Conservation (phyloP, 768 basidiomycete genomes). For the Lactarius trivialis region DNA sequence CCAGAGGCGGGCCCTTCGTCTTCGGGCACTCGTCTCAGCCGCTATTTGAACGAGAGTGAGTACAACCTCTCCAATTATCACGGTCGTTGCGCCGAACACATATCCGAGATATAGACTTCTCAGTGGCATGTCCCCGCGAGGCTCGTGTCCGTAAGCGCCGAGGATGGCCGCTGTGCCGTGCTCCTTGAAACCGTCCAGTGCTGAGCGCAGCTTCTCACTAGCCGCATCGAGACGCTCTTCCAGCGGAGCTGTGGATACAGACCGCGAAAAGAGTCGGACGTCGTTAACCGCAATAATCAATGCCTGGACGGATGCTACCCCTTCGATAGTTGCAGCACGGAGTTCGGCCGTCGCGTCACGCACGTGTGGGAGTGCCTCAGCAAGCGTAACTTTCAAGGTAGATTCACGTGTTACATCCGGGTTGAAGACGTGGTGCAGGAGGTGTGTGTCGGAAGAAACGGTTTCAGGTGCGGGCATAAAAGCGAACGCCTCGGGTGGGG, state of each 20-base stretch:
- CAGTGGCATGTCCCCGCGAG: constrained; percentile 25
- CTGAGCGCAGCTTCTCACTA: constrained; percentile 25
- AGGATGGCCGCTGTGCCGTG: constrained; percentile 30
- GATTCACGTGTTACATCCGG: constrained; percentile 28
- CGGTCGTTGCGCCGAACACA: constrained; percentile 42
- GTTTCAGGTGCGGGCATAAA: constrained; percentile 6
- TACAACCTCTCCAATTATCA: constrained; percentile 35
- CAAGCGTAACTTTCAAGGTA: constrained; percentile 28
- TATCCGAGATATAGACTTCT: constrained; percentile 45
- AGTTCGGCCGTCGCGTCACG: constrained; percentile 32
- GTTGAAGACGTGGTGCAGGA: constrained; percentile 32
- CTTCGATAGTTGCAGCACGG: constrained; percentile 29
- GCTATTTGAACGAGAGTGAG: constrained; percentile 35
- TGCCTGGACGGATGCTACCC: constrained; percentile 27
- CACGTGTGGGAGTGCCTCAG: constrained; percentile 34
- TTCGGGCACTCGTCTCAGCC: constrained; percentile 33
- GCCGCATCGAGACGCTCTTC: constrained; percentile 26
- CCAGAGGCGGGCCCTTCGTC: constrained; percentile 40
- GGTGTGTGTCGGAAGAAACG: constrained; percentile 32
- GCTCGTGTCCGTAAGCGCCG: constrained; percentile 23
- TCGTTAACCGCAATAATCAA: constrained; percentile 32
- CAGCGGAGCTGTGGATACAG: constrained; percentile 20
- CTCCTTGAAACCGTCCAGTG: constrained; percentile 31
- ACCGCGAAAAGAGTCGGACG: constrained; percentile 28
- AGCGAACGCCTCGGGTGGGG: constrained; percentile 19